Conservation (phyloP, 768 basidiomycete species). For the Tephrocybe rancida region DNA sequence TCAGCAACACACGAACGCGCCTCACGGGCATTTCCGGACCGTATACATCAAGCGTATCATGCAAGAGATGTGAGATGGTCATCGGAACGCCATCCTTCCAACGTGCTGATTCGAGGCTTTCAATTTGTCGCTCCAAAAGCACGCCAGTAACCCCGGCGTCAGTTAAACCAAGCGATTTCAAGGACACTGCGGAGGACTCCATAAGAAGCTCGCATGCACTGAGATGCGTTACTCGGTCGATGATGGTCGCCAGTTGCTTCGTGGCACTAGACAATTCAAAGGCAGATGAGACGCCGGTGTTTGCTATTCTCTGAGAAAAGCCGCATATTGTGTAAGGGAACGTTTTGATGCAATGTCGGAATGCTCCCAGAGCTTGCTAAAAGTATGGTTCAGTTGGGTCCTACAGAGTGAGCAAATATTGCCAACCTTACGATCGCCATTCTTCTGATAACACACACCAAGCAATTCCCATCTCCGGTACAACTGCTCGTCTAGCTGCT, state of each 20-base stretch:
- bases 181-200: conserved; percentile 48
- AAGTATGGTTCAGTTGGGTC: conserved; percentile 5
- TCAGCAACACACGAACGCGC: conserved; percentile 57
- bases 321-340: conserved; percentile 54
- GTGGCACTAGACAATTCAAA: conserved; percentile 45
- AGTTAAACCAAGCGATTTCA: conserved; percentile 29
- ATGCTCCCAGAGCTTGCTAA: conserved; percentile 65
- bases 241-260: conserved; percentile 58
- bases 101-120: conserved; percentile 51
- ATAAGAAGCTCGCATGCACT: conserved; percentile 70
- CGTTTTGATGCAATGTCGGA: conserved; percentile 47
- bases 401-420: conserved; percentile 1
- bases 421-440: conserved; percentile 73
- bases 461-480: conserved; percentile 81
- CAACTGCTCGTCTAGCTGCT: conserved; percentile 63
- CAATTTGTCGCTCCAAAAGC: conserved; percentile 64
- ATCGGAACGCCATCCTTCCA: conserved; percentile 59
- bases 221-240: conserved; percentile 70
- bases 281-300: conserved; percentile 26
- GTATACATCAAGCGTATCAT: conserved; percentile 55
- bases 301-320: conserved; percentile 37
- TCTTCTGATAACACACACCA: conserved; percentile 76
- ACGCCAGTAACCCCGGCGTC: conserved; percentile 45
- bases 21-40: conserved; percentile 53
- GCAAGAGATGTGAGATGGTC: conserved; percentile 44